Conservation (phyloP, 257 asterid genomes). For the Voacanga thouarsii region DNA sequence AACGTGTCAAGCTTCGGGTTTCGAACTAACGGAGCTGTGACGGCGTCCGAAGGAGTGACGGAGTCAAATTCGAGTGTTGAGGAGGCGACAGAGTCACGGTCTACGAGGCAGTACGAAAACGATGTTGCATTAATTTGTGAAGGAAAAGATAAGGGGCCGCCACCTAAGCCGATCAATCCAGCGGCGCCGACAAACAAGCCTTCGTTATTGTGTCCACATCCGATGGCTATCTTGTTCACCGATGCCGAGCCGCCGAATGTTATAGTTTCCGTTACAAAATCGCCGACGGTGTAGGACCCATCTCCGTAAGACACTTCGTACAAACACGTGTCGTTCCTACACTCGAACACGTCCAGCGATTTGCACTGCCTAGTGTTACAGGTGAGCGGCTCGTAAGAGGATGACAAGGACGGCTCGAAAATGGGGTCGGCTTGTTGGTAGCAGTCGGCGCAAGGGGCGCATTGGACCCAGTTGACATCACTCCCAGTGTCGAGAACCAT, state of each 20-base stretch:
- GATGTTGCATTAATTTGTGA: slow-evolving; percentile 73
- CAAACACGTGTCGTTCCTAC: slow-evolving; percentile 65
- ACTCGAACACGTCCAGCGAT: slow-evolving; percentile 80
- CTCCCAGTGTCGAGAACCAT: slow-evolving; percentile 96
- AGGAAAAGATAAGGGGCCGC: slow-evolving; percentile 74
- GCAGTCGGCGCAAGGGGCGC: slow-evolving; percentile 92
- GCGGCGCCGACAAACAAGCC: slow-evolving; percentile 91
- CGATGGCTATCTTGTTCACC: slow-evolving; percentile 69
- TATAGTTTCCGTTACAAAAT: slow-evolving; percentile 71
- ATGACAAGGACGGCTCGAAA: slow-evolving; percentile 66
- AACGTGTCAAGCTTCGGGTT: slow-evolving; percentile 71
- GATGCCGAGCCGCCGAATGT: slow-evolving; percentile 57
- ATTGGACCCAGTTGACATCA: slow-evolving; percentile 91
- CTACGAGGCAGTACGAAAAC: slow-evolving; percentile 87
- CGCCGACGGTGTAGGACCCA: slow-evolving; percentile 94
- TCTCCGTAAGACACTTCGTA: slow-evolving; percentile 95
- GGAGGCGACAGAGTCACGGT: slow-evolving; percentile 71
- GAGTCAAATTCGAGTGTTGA: slow-evolving; percentile 74
- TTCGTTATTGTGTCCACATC: slow-evolving; percentile 92
- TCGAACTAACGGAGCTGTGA: slow-evolving; percentile 52
- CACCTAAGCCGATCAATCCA: slow-evolving; percentile 89
- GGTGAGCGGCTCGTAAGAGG: slow-evolving; percentile 60
- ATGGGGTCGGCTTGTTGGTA: slow-evolving; percentile 98
- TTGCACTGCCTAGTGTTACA: slow-evolving; percentile 70
- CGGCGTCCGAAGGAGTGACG: slow-evolving; percentile 43